A percentile compares a stretch with the other conserved stretches of the same genome.
These are phyloP conservation scores for Juncus inflexus DNA, from an alignment of 176 grass and related monocot genomes.

Conservation along the genomic window DNA sequence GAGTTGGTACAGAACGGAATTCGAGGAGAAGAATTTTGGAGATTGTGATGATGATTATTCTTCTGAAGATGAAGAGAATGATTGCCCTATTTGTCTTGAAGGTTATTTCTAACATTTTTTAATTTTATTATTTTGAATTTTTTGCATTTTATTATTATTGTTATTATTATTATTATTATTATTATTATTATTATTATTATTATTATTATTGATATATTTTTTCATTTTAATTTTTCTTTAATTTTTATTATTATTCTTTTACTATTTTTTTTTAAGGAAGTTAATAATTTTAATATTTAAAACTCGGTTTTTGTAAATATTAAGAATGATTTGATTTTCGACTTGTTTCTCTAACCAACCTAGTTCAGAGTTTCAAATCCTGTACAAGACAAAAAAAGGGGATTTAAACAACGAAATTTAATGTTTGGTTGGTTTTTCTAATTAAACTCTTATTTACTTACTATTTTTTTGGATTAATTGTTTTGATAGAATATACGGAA, in stretches of 20 bases:
- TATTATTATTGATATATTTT: neutral
- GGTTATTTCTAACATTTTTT: conserved; percentile 34
- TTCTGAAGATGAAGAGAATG: conserved; percentile 46
- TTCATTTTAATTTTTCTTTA: neutral
- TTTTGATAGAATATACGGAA: conserved; percentile 43
- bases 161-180: neutral
- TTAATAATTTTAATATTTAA: neutral
- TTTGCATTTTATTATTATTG: neutral
- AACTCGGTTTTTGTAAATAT: neutral
- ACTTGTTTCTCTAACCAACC: neutral
- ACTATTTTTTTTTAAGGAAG: neutral
- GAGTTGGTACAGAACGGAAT: conserved; percentile 17
- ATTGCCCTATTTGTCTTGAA: conserved; percentile 78
- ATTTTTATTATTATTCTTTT: neutral
- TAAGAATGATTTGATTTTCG: conserved; percentile 1
- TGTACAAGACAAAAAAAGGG: no score
- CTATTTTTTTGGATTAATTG: neutral
- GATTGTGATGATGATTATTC: conserved; percentile 10
- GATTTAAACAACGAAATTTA: neutral
- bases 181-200: neutral
- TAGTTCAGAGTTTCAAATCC: no score
- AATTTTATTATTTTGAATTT: neutral
- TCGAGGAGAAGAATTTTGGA: conserved; percentile 2
- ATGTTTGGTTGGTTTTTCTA: neutral
- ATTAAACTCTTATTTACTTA: conserved; percentile 15